Base-by-base conservation (phyloP, 805 yeast species). In the Kodamaea leandrae region DNA sequence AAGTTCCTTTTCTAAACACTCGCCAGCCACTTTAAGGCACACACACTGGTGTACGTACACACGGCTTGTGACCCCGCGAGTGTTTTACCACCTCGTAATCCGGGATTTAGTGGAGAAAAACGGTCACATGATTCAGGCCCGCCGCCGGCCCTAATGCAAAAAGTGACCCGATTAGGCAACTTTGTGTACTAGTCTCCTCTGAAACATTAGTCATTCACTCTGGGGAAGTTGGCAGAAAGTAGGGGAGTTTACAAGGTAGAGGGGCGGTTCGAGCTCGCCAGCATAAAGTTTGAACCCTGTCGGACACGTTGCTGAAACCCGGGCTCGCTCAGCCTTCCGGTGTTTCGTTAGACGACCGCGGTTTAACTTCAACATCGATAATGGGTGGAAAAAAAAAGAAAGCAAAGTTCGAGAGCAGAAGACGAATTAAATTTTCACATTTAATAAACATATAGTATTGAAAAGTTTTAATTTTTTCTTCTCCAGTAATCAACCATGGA, bases 401-500 rank as follows among this genome's bases (percentile, higher is more conserved):
- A 36, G 26, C 15, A 17, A 19, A n/a, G 13, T 28, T 28, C 23
- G 25, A 6, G 10, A 13, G 6, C 17, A 10, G 21, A 30, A 30
- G 23, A 24, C 41, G 35, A 37, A 37, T 37, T 24, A 37, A 37
- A 37, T 28, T 32, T 37, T 37, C 41, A 37, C 41, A 30, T 37
- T 37, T 29, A 32, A 23, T 24, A 39, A 32, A 20, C 34, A 28
- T 15, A 15, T 9, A 9, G 17, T 24, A 5, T 15, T 35, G 21
- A 35, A 35, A 35, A 35, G 16, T 37, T 39, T 25, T 35, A 32
- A 33, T 23, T 15, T 39, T 21, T 16, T 26, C 26, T 17, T 27
- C 18, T 10, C 28, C 27, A n/a, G 18, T 23, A 10, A 17, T 13
- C 9, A 29, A 35, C 9, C 21, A 89, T 89, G 97, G 97, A 89